Percentiles rank a stretch among this genome's conserved stretches.
phyloP scores from a whole-genome alignment of 2,329 filamentous ascomycete genomes.

The Xylaria polymorpha region DNA sequence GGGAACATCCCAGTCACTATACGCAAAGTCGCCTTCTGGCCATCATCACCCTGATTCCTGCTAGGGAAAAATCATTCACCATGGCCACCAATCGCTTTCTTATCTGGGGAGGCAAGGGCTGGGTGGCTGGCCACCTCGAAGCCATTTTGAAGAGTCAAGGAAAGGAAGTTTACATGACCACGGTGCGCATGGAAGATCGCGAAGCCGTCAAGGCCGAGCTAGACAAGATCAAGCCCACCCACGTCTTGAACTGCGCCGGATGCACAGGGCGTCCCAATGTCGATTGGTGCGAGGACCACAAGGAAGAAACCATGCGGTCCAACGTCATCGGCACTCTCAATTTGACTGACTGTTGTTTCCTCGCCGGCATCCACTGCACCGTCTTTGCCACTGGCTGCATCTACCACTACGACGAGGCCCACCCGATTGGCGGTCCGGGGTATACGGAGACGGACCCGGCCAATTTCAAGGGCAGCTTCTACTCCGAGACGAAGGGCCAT shows the following conservation, averaged over 20 bases:
- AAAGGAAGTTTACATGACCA: constrained; percentile 70
- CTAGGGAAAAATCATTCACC: constrained; percentile 45
- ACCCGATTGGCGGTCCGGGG: constrained; percentile 69
- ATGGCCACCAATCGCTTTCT: constrained; percentile 59
- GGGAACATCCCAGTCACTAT: not conserved
- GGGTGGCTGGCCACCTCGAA: constrained; percentile 72
- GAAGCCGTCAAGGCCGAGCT: constrained; percentile 67
- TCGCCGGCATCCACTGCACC: constrained; percentile 70
- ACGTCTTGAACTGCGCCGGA: constrained; percentile 74
- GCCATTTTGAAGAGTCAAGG: constrained; percentile 67
- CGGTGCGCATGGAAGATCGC: constrained; percentile 73
- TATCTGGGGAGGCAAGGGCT: constrained; percentile 73
- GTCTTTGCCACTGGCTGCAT: constrained; percentile 76
- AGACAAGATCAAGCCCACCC: constrained; percentile 69
- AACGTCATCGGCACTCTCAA: constrained; percentile 75
- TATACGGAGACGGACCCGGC: constrained; percentile 71
- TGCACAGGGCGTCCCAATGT: constrained; percentile 75
- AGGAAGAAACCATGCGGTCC: constrained; percentile 73
- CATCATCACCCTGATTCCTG: constrained; percentile 15
- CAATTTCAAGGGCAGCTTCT: constrained; percentile 76
- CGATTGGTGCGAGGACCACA: constrained; percentile 78
- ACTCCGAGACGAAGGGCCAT: constrained; percentile 73
- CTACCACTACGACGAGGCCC: constrained; percentile 71
- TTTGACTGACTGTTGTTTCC: constrained; percentile 70
- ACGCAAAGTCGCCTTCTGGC: not conserved